Evolutionary conservation across 75 land plant species (phyloP).

Genomic region (Picea sitchensis): DNA sequence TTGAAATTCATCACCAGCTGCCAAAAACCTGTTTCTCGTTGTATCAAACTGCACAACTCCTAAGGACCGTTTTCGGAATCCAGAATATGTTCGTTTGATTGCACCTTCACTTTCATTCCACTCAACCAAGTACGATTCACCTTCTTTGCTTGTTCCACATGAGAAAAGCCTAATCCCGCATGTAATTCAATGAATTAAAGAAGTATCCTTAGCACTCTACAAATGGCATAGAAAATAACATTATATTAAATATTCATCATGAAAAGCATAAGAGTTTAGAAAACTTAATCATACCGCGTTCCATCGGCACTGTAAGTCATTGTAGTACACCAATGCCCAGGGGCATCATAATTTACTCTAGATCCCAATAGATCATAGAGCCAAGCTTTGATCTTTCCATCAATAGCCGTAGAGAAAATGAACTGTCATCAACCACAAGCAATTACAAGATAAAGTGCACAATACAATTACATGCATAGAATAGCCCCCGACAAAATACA

Average conservation of each 20-base stretch:
- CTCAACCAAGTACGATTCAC: constrained; percentile 20
- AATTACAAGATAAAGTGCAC: too few species aligned
- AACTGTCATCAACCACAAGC: constrained; percentile 34
- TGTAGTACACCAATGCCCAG: constrained; percentile 71
- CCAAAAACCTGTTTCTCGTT: constrained; percentile 18
- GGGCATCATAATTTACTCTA: constrained; percentile 85
- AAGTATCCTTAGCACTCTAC: too few species aligned
- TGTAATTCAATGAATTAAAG: too few species aligned
- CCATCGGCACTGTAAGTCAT: constrained; percentile 87
- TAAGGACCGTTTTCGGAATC: constrained; percentile 19
- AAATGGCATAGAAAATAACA: too few species aligned
- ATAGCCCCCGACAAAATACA: too few species aligned
- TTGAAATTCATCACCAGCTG: constrained; percentile 19
- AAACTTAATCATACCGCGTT: constrained; percentile 27
- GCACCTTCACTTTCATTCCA: constrained; percentile 32
- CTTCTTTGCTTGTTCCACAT: constrained; percentile 29
- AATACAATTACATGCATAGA: too few species aligned
- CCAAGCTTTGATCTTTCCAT: constrained; percentile 90
- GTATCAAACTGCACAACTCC: constrained; percentile 24
- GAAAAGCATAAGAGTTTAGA: too few species aligned
- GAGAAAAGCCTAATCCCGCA: constrained; percentile 13
- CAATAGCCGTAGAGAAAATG: constrained; percentile 77
- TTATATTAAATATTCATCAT: too few species aligned
- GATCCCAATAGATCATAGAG: constrained; percentile 73
- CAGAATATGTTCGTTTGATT: constrained; percentile 19